Evolutionary conservation across 2,329 filamentous ascomycete genomes (phyloP).

Genomic region (Fusarium keratoplasticum): DNA sequence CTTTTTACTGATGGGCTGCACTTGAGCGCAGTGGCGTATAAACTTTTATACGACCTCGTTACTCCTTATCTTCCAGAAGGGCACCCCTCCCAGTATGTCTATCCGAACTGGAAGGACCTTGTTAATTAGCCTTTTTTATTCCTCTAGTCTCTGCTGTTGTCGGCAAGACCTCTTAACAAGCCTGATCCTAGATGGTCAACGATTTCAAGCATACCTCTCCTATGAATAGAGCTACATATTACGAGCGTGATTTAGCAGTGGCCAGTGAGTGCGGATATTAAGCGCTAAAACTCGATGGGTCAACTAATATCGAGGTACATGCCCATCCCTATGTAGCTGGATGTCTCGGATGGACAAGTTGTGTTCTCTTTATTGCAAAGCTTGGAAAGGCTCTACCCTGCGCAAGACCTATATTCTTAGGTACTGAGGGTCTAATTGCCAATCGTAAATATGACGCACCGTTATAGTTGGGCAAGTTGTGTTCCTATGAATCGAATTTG

Average conservation of each 20-base stretch:
- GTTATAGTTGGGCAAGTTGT: background rate
- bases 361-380: background rate
- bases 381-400: background rate
- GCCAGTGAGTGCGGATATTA: background rate
- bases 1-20: background rate
- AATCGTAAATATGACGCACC: background rate
- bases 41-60: background rate
- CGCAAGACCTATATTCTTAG: background rate
- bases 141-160: background rate
- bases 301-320: background rate
- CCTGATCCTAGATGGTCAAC: background rate
- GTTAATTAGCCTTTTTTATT: background rate
- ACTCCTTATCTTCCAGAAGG: background rate
- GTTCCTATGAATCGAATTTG: background rate
- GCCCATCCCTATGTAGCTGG: background rate
- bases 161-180: background rate
- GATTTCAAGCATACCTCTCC: background rate
- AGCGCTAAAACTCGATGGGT: background rate
- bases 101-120: conserved; percentile 1
- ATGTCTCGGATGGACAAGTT: background rate
- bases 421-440: background rate
- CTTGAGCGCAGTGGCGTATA: background rate
- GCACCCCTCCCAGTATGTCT: background rate
- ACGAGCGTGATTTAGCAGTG: background rate
- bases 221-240: background rate